Percentiles rank a stretch among this genome's conserved stretches.
Conservation (phyloP, 1,284 basidiomycete species). For the Puccinia brachypodii region DNA sequence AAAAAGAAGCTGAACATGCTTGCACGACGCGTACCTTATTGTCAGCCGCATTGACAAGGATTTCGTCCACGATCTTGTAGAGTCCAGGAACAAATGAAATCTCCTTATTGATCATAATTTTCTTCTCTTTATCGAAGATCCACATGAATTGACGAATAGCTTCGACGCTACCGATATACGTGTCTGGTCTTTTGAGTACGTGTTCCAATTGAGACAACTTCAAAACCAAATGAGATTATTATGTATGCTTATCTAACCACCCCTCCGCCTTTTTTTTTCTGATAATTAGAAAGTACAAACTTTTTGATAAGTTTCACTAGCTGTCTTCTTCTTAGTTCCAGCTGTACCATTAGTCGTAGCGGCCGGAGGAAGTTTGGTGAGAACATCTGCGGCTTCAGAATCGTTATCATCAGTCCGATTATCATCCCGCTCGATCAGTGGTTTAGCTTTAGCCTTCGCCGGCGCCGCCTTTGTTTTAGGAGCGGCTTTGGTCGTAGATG, state of each 20-base stretch:
- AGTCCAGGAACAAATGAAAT: constrained; percentile 95
- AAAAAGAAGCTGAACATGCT: neutral
- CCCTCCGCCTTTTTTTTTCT: neutral
- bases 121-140: constrained; percentile 68
- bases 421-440: neutral
- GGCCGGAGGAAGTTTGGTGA: neutral
- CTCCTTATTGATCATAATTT: constrained; percentile 59
- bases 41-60: constrained; percentile 97
- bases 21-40: constrained; percentile 73
- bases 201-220: constrained; percentile 96
- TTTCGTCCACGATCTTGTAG: constrained; percentile 99
- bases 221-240: neutral
- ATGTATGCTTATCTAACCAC: neutral
- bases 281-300: constrained; percentile 46
- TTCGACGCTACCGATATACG: constrained; percentile 95
- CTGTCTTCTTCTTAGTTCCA: constrained; percentile 52
- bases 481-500: constrained; percentile 4
- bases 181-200: constrained; percentile 92
- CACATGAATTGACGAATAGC: constrained; percentile 81
- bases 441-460: neutral
- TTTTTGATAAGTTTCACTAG: constrained; percentile 53
- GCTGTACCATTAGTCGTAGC: neutral
- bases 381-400: neutral
- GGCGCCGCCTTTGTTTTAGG: neutral
- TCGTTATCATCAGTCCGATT: neutral